A percentile compares a stretch with the other conserved stretches of the same genome.
Conservation (phyloP, 495 filamentous ascomycete species). For the Trichodelitschia bisporula region DNA sequence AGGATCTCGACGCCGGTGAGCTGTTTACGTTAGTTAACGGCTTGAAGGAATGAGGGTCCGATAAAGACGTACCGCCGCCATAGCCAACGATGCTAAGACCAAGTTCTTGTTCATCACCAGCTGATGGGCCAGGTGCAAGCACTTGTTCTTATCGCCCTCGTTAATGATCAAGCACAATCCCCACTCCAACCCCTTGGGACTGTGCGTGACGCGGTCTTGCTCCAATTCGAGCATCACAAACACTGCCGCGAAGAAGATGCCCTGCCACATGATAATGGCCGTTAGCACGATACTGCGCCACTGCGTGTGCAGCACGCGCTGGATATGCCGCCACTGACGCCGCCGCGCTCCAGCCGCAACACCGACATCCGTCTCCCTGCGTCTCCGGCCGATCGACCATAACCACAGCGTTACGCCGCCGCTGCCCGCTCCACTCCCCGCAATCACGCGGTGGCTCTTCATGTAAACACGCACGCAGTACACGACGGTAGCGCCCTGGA, state of each 20-base stretch:
- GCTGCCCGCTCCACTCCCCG: constrained; percentile 1
- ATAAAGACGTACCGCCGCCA: constrained; percentile 9
- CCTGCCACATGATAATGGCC: constrained; percentile 10
- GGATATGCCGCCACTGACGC: constrained; percentile 10
- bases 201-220: too few species aligned
- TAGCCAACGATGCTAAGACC: constrained; percentile 12
- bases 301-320: constrained; percentile 12
- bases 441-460: constrained; percentile 4
- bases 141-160: constrained; percentile 4
- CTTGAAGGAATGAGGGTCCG: constrained; percentile 5
- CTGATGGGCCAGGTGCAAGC: constrained; percentile 14
- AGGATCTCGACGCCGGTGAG: constrained; percentile 14
- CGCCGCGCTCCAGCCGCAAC: not conserved
- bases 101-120: constrained; percentile 8
- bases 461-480: constrained; percentile 15
- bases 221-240: constrained; percentile 14
- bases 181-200: too few species aligned
- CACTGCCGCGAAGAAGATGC: constrained; percentile 11
- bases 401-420: not conserved
- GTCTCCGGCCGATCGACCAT: not conserved
- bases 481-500: constrained; percentile 12
- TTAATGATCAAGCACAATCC: constrained; percentile 3
- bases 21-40: constrained; percentile 11
- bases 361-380: not conserved
- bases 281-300: constrained; percentile 14